Conservation (phyloP, 768 basidiomycete species). For the Piloderma croceum region DNA sequence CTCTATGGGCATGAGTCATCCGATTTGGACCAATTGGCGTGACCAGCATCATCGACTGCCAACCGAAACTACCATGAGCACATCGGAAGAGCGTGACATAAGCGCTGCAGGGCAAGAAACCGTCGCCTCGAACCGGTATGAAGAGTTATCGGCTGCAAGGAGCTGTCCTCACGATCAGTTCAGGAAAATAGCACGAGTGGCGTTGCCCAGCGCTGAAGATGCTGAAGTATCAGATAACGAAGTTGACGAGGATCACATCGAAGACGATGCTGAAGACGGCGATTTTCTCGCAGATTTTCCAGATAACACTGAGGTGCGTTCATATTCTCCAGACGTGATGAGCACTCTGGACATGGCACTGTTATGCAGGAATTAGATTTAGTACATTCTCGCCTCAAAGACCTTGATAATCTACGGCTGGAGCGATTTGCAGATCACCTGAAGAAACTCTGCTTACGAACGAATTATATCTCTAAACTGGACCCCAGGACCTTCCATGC, state of each 20-base stretch:
- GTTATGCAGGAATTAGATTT: constrained; percentile 75
- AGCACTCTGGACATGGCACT: constrained; percentile 8
- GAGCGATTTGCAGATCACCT: constrained; percentile 66
- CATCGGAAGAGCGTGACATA: too few species aligned
- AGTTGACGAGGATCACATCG: constrained; percentile 53
- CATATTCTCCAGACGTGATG: constrained; percentile 2
- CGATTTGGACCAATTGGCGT: too few species aligned
- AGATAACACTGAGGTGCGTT: constrained; percentile 74
- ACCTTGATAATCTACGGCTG: constrained; percentile 62
- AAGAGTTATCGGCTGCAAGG: too few species aligned
- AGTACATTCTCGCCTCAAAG: constrained; percentile 70
- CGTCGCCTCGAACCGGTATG: too few species aligned
- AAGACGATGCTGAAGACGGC: constrained; percentile 40
- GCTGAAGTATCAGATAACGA: constrained; percentile 42
- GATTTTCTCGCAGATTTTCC: constrained; percentile 76
- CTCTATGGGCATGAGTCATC: too few species aligned
- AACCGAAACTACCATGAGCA: too few species aligned
- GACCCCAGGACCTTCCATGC: constrained; percentile 66
- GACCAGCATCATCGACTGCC: too few species aligned
- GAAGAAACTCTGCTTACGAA: constrained; percentile 75
- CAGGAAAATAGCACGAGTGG: too few species aligned
- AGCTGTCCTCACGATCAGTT: too few species aligned
- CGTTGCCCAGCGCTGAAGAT: too few species aligned
- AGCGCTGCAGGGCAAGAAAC: too few species aligned
- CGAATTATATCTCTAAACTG: constrained; percentile 73